Conservation (phyloP, 805 yeast species). For the Teunomyces cretensis region DNA sequence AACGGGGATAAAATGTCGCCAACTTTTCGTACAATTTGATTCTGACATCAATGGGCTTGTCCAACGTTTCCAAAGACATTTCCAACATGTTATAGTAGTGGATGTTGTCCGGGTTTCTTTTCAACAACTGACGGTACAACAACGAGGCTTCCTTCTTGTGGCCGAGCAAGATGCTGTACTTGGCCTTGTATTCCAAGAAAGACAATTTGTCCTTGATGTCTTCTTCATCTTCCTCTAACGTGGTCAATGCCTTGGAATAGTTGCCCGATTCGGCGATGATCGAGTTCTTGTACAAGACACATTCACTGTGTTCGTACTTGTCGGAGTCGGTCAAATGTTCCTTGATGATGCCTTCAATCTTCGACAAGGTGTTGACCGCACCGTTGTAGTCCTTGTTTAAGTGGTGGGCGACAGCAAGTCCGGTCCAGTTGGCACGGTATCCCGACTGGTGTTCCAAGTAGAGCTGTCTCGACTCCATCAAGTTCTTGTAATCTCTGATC, state of each 20-base stretch:
- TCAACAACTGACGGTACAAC: conserved; percentile 65
- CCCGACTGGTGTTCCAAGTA: conserved; percentile 76
- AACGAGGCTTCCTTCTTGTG: conserved; percentile 62
- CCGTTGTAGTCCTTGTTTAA: conserved; percentile 63
- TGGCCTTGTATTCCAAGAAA: conserved; percentile 65
- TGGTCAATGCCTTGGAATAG: conserved; percentile 59
- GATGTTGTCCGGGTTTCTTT: conserved; percentile 82
- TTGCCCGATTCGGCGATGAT: conserved; percentile 65
- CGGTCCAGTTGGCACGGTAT: conserved; percentile 88
- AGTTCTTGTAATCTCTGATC: conserved; percentile 65
- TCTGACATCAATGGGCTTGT: conserved; percentile 48
- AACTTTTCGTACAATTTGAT: conserved; percentile 64
- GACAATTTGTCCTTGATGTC: conserved; percentile 57
- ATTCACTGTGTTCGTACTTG: conserved; percentile 77
- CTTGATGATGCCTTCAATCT: conserved; percentile 72
- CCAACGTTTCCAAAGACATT: conserved; percentile 48
- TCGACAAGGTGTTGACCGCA: conserved; percentile 69
- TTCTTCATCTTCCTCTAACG: conserved; percentile 52
- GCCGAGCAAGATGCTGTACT: conserved; percentile 58
- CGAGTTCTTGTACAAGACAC: conserved; percentile 68
- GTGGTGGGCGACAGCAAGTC: conserved; percentile 81
- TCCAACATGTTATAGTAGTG: conserved; percentile 69
- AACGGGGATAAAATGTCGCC: conserved; percentile 70
- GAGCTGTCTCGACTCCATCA: conserved; percentile 61
- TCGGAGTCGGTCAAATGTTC: conserved; percentile 69